Evolutionary conservation across 371 early-diverging fungal species (phyloP).

Genomic region (Mucor sp.): DNA sequence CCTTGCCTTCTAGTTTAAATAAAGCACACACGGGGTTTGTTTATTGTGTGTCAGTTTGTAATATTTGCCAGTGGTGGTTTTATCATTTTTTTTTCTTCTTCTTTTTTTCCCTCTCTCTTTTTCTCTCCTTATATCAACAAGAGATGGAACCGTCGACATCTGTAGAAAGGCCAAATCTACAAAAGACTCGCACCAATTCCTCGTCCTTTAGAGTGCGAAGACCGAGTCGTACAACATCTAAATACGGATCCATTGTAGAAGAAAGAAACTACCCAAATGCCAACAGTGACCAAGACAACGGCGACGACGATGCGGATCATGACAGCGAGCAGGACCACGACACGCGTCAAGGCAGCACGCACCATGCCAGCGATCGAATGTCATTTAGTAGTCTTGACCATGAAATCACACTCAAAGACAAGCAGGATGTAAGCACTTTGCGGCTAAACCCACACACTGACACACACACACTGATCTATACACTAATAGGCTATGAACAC

Average conservation of each 20-base stretch:
- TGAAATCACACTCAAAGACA: slow-evolving; percentile 67
- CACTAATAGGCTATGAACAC: slow-evolving; percentile 83
- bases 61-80: neutral
- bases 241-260: slow-evolving; percentile 27
- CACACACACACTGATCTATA: neutral
- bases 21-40: slow-evolving; percentile 11
- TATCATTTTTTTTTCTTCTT: neutral
- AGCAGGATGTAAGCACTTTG: slow-evolving; percentile 55
- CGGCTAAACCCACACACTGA: neutral
- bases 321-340: slow-evolving; percentile 1
- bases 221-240: slow-evolving; percentile 19
- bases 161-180: slow-evolving; percentile 16
- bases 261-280: slow-evolving; percentile 7
- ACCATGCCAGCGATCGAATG: slow-evolving; percentile 8
- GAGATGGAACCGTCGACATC: neutral
- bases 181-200: slow-evolving; percentile 17
- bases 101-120: neutral
- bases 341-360: neutral
- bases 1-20: neutral
- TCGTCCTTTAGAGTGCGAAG: slow-evolving; percentile 7
- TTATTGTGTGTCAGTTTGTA: neutral
- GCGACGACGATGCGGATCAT: slow-evolving; percentile 5
- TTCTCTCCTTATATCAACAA: neutral
- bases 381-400: slow-evolving; percentile 31
- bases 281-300: neutral